Conservation (phyloP, 2,329 filamentous ascomycete species). For the Aspergillus brasiliensis region DNA sequence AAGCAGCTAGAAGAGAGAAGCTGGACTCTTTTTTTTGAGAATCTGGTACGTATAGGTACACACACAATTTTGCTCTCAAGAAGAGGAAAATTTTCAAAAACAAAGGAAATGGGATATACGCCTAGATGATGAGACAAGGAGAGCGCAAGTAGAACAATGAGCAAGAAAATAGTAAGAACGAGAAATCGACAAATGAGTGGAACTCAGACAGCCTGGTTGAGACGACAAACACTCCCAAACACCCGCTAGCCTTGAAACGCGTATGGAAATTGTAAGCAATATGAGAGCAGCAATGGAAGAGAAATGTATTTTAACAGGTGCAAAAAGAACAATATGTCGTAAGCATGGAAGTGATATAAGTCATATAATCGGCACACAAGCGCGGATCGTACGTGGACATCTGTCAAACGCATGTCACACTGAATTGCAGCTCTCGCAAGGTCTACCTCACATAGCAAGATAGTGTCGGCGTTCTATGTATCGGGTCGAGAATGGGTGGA, state of each 20-base stretch:
- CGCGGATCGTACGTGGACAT: conserved; percentile 8
- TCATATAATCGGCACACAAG: background rate
- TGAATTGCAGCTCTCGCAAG: conserved; percentile 12
- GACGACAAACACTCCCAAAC: conserved; percentile 21
- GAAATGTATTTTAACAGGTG: conserved; percentile 30
- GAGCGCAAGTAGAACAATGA: background rate
- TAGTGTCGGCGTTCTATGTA: conserved; percentile 22
- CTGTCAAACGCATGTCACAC: conserved; percentile 1
- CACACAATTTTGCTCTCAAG: conserved; percentile 1
- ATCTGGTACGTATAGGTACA: background rate
- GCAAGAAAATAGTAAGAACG: background rate
- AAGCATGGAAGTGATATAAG: conserved; percentile 21
- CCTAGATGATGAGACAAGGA: background rate
- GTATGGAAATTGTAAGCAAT: conserved; percentile 1
- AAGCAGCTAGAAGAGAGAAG: background rate
- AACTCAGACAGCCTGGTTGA: conserved; percentile 20
- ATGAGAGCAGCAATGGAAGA: conserved; percentile 10
- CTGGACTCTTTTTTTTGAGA: background rate
- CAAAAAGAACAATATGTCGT: conserved; percentile 22
- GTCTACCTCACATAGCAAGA: conserved; percentile 5
- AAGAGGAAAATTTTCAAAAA: background rate
- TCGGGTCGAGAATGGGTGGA: conserved; percentile 30
- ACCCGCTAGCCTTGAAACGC: conserved; percentile 22
- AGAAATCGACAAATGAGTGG: conserved; percentile 2
- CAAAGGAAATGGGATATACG: background rate